phyloP scores from a whole-genome alignment of 352 stramenopile genomes.

The Phytopythium montanum region DNA sequence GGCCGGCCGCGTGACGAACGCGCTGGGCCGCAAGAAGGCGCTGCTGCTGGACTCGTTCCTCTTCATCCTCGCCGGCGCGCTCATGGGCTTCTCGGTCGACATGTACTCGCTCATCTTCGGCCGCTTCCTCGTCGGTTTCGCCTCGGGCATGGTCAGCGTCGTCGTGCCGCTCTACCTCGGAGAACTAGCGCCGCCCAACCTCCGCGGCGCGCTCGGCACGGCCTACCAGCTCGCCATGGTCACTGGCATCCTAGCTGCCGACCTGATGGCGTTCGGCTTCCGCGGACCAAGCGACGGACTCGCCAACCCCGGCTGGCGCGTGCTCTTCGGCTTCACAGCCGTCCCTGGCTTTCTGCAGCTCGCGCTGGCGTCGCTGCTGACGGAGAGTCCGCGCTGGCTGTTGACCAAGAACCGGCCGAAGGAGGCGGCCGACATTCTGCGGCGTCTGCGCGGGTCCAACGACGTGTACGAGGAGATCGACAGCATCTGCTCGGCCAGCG shows the following conservation, averaged over 20 bases:
- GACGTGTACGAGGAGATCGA: conserved; percentile 82
- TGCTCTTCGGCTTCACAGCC: conserved; percentile 65
- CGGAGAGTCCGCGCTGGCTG: conserved; percentile 66
- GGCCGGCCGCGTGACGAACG: conserved; percentile 49
- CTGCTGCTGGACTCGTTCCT: conserved; percentile 57
- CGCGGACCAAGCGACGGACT: conserved; percentile 52
- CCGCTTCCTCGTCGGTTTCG: conserved; percentile 68
- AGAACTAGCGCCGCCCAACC: conserved; percentile 63
- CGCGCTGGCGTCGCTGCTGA: conserved; percentile 53
- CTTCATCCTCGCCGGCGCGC: conserved; percentile 51
- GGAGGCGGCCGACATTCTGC: conserved; percentile 65
- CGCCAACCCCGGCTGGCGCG: conserved; percentile 53
- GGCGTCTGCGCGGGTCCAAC: conserved; percentile 56
- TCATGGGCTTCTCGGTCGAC: conserved; percentile 61
- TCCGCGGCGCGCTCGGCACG: conserved; percentile 69
- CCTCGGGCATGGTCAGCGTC: conserved; percentile 62
- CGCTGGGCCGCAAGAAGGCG: conserved; percentile 57
- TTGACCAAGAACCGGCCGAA: conserved; percentile 72
- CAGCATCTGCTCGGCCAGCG: conserved; percentile 74
- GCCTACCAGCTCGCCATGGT: conserved; percentile 75
- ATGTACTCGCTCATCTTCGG: conserved; percentile 72
- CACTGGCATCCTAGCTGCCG: conserved; percentile 53
- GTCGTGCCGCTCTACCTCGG: conserved; percentile 71
- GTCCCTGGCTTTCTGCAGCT: conserved; percentile 65
- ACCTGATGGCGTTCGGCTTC: conserved; percentile 56